These are phyloP conservation scores for Suillus paluster DNA, from an alignment of 768 basidiomycete species.

Conservation along the genomic window DNA sequence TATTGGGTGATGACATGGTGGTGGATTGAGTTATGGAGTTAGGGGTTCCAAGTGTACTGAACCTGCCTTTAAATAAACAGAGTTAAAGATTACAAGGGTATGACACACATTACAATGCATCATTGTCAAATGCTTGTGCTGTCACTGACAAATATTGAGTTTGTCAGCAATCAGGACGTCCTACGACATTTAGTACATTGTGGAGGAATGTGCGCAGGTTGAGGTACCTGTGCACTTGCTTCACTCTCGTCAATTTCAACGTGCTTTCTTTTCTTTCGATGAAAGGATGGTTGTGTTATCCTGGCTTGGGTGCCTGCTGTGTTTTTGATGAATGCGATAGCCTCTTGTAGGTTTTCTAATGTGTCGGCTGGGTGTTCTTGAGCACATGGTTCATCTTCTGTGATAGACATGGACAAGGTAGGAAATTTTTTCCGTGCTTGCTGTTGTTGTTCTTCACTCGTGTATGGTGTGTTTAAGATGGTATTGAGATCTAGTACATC, in stretches of 20 bases:
- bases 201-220: no score
- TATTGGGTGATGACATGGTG: neutral
- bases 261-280: neutral
- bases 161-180: no score
- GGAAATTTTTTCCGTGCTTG: neutral
- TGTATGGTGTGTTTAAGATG: neutral
- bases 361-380: no score
- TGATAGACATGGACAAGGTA: neutral
- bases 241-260: no score
- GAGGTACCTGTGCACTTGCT: no score
- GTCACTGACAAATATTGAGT: no score
- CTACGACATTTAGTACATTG: no score
- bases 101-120: no score
- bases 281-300: neutral
- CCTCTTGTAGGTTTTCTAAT: neutral
- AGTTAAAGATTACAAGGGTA: no score
- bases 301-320: neutral
- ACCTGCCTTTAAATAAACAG: no score
- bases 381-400: neutral
- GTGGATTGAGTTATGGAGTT: neutral
- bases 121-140: no score
- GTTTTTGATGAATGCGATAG: neutral
- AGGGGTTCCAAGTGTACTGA: no score
- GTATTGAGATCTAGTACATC: neutral
- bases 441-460: neutral